These are phyloP conservation scores for Neltuma alba DNA, from an alignment of 306 rosid species.

Conservation along the genomic window DNA sequence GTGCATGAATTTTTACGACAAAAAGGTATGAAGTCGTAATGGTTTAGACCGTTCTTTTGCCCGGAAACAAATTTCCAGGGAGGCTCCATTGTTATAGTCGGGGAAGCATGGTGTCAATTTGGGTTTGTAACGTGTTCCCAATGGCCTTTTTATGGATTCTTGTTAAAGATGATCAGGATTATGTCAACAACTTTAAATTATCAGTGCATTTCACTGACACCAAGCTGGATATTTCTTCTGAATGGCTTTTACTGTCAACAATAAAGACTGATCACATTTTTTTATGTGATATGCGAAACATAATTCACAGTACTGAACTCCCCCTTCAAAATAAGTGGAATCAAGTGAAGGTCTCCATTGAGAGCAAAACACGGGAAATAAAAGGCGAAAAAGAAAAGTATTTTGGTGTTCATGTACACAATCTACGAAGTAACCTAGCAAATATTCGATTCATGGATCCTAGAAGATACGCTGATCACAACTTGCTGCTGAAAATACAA, in stretches of 20 bases:
- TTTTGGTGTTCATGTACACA: neutral
- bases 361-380: neutral
- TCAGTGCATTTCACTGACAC: neutral
- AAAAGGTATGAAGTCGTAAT: no score
- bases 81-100: neutral
- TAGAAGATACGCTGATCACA: neutral
- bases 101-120: neutral
- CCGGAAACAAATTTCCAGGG: neutral
- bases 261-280: neutral
- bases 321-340: neutral
- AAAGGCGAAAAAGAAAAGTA: neutral
- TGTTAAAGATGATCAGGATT: neutral
- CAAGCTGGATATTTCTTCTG: neutral
- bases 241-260: neutral
- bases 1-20: no score
- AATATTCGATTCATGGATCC: neutral
- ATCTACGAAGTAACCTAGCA: neutral
- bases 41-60: no score
- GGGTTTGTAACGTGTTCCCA: constrained; percentile 6
- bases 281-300: neutral
- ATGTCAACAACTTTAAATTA: neutral
- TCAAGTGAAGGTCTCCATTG: neutral
- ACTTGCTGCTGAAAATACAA: neutral
- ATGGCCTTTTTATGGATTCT: neutral
- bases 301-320: neutral